Base-by-base conservation (phyloP, 2,329 filamentous ascomycete genomes). In the Pseudogymnoascus sp. region DNA sequence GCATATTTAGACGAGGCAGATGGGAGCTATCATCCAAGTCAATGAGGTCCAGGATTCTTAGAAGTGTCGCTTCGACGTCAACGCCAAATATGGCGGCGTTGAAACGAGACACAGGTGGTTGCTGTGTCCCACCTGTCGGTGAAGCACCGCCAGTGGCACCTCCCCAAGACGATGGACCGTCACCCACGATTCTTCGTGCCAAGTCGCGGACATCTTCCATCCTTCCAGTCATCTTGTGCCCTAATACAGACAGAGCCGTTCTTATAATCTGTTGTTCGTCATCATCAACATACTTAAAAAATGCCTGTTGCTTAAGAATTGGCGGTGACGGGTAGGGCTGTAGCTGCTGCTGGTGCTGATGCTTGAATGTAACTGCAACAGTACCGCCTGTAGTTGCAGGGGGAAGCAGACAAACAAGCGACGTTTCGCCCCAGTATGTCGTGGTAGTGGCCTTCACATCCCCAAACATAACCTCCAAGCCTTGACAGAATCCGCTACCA, bases 391-490 rank as follows among this genome's bases (percentile, higher is more conserved):
- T 79, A 23, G 80, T 72, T 31, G 82, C 80, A 13, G 86, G 84
- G 31, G 86, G 86, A 11, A 86, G 78, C 28, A 87, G 77, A 68
- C 85, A 87, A 63, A 87, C 83, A 19, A 89, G 74, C 62, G 84
- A 83, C 65, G 84, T 83, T 66, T 85, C 80, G 60, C 84, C 82
- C 83, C 83, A 87, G 69, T 81, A 88, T 4, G 83, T 86, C 1
- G 84, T 87, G 1, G 83, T 84, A 0, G 83, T 85, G 17, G 86
- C 85, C 57, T 83, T 77, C 15, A 78, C 80, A 66, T 88, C 85
- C 19, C 93, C 93, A 74, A 97, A 97, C 75, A 92, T 89, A 63
- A 96, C 90, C 66, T 93, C 89, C 66, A 96, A 82, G 1, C 86
- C 86, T 75, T 89, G 87, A 67, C 86, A 87, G 73, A 96, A 96